Evolutionary conservation across 164 flowering plant species (phyloP), one percentile per base, ranked within the genome.

Genomic region (Macadamia tetraphylla): DNA sequence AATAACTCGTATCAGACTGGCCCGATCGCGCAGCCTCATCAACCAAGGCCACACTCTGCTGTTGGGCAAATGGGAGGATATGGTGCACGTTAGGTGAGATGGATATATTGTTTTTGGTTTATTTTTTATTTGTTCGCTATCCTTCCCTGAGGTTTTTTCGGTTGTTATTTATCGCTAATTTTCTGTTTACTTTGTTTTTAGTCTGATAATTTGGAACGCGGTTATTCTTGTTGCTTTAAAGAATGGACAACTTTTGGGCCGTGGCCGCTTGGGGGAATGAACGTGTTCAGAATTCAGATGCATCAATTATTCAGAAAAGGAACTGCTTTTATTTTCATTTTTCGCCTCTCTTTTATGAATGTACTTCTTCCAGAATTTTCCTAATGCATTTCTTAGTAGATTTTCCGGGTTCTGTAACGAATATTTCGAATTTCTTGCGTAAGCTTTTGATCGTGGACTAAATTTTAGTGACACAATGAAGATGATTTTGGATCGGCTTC

Each of bases 191-290:
- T 71, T 68, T 58, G 62, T 71, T 59, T 77, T 69, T 65, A 68
- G 40, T 74, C 71, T 71, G 67, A 69, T 75, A 65, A 71, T 59
- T 66, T 64, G 58, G 71, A 74, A 55, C 68, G 75, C 52, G 75
- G 65, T 77, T 77, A 74, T 74, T 77, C 75, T 66, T 74, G 75
- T 74, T 67, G 75, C 69, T 74, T 77, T 77, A 77, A 77, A 71
- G 75, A 77, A 68, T 30, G 70, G 74, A 58, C 29, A 70, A 60
- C 65, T 77, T 77, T 77, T 74, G 75, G 67, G 62, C 71, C 52
- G 57, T 65, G 71, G 74, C 70, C 70, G 75, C 74, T 65, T 67
- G 61, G 70, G 70, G 58, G 52, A 64, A 77, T 62, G 77, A 77
- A 57, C 73, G 71, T 62, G 69, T 71, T 74, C 71, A 44, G 75